These are phyloP conservation scores for Didymella keratinophila DNA, from an alignment of 2,329 filamentous ascomycete species.

Conservation along the genomic window DNA sequence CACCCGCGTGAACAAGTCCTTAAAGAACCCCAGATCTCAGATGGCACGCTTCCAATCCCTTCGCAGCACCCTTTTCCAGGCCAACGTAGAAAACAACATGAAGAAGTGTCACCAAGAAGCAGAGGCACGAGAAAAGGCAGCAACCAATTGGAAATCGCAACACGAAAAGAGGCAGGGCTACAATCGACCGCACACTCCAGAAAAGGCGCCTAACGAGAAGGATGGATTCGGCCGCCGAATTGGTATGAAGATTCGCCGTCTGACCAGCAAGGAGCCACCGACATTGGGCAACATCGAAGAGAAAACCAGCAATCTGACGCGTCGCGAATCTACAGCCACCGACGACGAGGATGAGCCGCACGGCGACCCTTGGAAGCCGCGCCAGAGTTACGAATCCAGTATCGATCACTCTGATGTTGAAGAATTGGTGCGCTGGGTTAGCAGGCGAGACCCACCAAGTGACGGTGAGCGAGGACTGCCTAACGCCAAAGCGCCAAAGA, in stretches of 20 bases:
- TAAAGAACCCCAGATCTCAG: slow-evolving; percentile 33
- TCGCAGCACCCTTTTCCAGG: slow-evolving; percentile 44
- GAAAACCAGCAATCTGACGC: slow-evolving; percentile 26
- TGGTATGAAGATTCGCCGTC: slow-evolving; percentile 35
- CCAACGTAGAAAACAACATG: slow-evolving; percentile 42
- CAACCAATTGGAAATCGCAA: slow-evolving; percentile 38
- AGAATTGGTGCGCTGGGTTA: slow-evolving; percentile 47
- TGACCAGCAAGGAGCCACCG: slow-evolving; percentile 41
- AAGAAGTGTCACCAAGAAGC: slow-evolving; percentile 31
- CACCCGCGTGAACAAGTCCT: slow-evolving; percentile 13
- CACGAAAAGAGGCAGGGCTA: slow-evolving; percentile 40
- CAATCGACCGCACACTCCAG: slow-evolving; percentile 36
- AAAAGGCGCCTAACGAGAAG: slow-evolving; percentile 25
- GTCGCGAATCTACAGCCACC: slow-evolving; percentile 36
- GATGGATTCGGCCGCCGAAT: slow-evolving; percentile 36
- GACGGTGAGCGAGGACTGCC: slow-evolving; percentile 34
- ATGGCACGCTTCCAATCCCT: slow-evolving; percentile 47
- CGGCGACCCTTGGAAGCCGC: slow-evolving; percentile 7
- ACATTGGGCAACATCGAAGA: slow-evolving; percentile 38
- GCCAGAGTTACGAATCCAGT: slow-evolving; percentile 32
- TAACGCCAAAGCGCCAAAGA: slow-evolving; percentile 8
- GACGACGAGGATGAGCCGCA: slow-evolving; percentile 29
- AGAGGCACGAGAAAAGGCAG: slow-evolving; percentile 28
- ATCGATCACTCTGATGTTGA: slow-evolving; percentile 44
- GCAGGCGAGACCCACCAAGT: slow-evolving; percentile 39